Evolutionary conservation across 306 rosid species (phyloP), one percentile per base, ranked within the genome.

Genomic region (Citrullus mucosospermus): DNA sequence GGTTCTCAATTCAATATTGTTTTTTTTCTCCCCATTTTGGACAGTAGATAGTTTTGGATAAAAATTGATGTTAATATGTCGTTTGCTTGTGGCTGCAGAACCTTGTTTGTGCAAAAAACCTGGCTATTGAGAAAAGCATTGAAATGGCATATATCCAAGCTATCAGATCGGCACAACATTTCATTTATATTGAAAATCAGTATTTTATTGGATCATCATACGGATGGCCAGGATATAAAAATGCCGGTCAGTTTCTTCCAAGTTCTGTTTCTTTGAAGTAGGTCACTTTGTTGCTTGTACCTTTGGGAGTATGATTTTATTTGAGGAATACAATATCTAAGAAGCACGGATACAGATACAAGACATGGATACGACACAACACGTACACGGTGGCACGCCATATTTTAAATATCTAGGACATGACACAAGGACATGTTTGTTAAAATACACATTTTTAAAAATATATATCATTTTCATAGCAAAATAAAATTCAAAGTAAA

Each of bases 151-250:
- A 95, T 85, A 91, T 95, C 79, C 93, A 92, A 83, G 98, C 99
- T 4, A 95, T 95, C 85, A 88, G 97, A 92, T 92, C 99, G 5
- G 96, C 99, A 80, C 99, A 92, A 76, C 97, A 90, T 81, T 92
- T 88, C 77, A 91, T 95, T 72, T 95, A 95, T 84, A 92, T 95
- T 34, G 99, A 92, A 85, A 95, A 95, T 80, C 99, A 92, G 83
- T 95, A 95, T 75, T 95, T 95, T 79, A 80, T 95, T 66, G 98
- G 99, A 82, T 89, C 99, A 43, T 95, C 99, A 6, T 95, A 89
- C 83, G 97, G 87, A 36, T 95, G 98, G 99, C 98, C 91, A 17
- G 82, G 88, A 10, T 92, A 91, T 83, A 80, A 90, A 83, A 78
- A 90, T 85, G 98, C 99, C 75, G 98, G 98, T 95, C 81, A 84